Base-by-base conservation (phyloP, 257 asterid genomes). In the Lantana camara region DNA sequence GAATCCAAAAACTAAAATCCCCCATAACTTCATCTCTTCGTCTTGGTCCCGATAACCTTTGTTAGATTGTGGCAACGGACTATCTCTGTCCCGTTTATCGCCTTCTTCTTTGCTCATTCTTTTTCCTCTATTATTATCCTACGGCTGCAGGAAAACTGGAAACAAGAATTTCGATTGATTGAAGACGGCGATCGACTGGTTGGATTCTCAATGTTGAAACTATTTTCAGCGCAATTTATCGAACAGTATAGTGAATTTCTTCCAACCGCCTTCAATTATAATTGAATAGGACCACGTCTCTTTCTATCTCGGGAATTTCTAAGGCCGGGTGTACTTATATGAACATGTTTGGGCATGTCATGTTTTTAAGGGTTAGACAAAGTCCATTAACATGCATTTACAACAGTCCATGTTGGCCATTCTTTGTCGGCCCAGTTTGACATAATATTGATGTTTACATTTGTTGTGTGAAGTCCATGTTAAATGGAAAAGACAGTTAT, bases 1-100 rank as follows among this genome's bases (percentile, higher is more conserved):
- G 21, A 89, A 71, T 38, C 95, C 95, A 40, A 84, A 88, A 51
- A 84, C 70, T 11, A 88, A 69, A 75, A 83, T 69, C 23, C 88
- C 85, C 95, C 87, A 79, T 6, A 86, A 62, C 76, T 67, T 84
- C 78, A 69, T 67, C 55, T 76, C 94, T 30, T 63, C 80, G 5
- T 76, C 87, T 22, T 75, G 77, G 19, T 75, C 79, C 53, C 48
- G 74, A 59, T 63, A 32, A 61, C 64, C 57, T 56, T 53, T 70
- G 59, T 61, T 68, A 4, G 80, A 64, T 16, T 69, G 63, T 59
- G 73, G 78, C 83, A 77, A 68, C 21, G 81, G 78, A 74, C 80
- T 68, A 66, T 72, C 84, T 57, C 24, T 16, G 41, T 69, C 69
- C 76, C 73, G 79, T 54, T 76, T 69, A 77, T 57, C 82, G 8